These are phyloP conservation scores for Sarcocystis neurona DNA, from an alignment of 169 alveolate genomes.

Conservation along the genomic window DNA sequence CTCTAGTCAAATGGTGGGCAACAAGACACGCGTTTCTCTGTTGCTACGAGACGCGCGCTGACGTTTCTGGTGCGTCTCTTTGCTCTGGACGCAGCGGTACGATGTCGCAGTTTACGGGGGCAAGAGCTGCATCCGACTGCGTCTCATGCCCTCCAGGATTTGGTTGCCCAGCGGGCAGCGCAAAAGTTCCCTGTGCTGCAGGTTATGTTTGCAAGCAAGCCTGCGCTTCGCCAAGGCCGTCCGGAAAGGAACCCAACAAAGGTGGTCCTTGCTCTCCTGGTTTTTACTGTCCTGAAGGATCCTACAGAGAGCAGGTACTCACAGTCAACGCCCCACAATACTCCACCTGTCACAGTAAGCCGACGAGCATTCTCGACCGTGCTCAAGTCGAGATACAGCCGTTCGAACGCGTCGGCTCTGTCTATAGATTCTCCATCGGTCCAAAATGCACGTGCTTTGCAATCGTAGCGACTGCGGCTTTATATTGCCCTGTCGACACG, in stretches of 20 bases:
- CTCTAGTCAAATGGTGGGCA: no score
- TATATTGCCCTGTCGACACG: no score
- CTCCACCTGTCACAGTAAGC: no score
- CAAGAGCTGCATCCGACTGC: conserved; percentile 15
- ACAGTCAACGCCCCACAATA: no score
- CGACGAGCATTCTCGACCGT: no score
- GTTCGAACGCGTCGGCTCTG: no score
- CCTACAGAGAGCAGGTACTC: neutral
- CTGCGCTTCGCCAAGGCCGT: neutral
- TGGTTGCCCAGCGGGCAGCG: neutral
- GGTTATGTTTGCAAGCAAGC: neutral
- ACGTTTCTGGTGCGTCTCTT: neutral
- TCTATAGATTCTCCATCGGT: no score
- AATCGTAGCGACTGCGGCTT: no score
- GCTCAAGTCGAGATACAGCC: no score
- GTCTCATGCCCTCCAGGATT: conserved; percentile 65
- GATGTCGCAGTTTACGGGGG: neutral
- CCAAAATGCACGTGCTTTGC: no score
- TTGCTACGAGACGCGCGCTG: neutral
- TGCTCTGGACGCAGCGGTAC: neutral
- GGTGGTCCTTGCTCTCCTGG: neutral
- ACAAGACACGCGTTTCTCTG: no score
- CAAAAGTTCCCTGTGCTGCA: neutral
- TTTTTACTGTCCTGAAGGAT: conserved; percentile 2
- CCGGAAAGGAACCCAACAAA: neutral